A percentile compares a stretch with the other conserved stretches of the same genome.
Conservation (phyloP, 2,329 filamentous ascomycete species). For the Fusarium buxicola region DNA sequence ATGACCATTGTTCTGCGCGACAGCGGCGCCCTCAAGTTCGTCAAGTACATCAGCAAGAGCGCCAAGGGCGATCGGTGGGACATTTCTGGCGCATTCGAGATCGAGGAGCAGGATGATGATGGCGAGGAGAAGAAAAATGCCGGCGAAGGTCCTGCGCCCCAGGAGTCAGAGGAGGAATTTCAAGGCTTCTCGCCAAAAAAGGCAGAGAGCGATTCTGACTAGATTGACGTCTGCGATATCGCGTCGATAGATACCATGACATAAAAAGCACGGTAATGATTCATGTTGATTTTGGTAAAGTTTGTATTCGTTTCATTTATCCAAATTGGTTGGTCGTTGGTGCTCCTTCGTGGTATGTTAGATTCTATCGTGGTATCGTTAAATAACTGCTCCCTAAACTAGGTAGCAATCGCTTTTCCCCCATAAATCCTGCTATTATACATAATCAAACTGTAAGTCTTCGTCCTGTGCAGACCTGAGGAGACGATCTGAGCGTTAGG, state of each 20-base stretch:
- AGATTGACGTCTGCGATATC: constrained; percentile 23
- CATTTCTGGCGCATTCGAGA: constrained; percentile 81
- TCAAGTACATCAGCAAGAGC: constrained; percentile 90
- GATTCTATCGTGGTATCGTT: constrained; percentile 29
- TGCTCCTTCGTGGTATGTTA: constrained; percentile 4
- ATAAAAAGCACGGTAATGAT: constrained; percentile 29
- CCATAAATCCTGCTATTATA: constrained; percentile 23
- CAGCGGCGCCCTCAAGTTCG: constrained; percentile 86
- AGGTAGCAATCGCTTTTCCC: neutral
- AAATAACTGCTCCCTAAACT: constrained; percentile 15
- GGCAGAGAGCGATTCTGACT: constrained; percentile 54
- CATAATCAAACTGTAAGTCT: constrained; percentile 1
- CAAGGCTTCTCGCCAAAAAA: constrained; percentile 64
- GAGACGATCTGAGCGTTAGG: too few relatives aligned
- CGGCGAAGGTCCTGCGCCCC: constrained; percentile 49
- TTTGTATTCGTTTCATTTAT: constrained; percentile 2
- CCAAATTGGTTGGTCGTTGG: constrained; percentile 9
- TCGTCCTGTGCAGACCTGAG: neutral
- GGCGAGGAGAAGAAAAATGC: constrained; percentile 54
- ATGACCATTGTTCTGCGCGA: constrained; percentile 92
- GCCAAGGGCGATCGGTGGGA: constrained; percentile 95
- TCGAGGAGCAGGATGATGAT: constrained; percentile 67
- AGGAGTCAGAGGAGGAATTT: constrained; percentile 67
- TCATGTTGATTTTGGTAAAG: constrained; percentile 11
- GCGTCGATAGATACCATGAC: constrained; percentile 36